Percentiles rank a stretch among this genome's conserved stretches.
phyloP scores from a whole-genome alignment of 1,139 yeast species.

The Debaryomycetaceae sp. region DNA sequence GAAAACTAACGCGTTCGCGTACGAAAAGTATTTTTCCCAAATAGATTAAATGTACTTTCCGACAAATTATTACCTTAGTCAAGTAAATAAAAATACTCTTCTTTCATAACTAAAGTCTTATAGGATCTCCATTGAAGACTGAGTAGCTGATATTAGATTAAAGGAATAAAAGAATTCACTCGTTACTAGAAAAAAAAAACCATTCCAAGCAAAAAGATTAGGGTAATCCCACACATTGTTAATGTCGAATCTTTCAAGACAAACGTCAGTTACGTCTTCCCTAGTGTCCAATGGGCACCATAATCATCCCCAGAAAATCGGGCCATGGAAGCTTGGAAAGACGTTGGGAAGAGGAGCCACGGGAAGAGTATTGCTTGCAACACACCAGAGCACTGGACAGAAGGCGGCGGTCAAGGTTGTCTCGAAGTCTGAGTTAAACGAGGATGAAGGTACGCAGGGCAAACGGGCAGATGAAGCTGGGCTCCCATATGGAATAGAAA shows the following conservation, averaged over 20 bases:
- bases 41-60: conserved; percentile 2
- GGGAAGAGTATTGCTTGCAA: conserved; percentile 73
- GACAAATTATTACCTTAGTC: conserved; percentile 1
- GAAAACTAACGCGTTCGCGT: conserved; percentile 2
- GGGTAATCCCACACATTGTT: not conserved
- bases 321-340: conserved; percentile 80
- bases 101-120: conserved; percentile 1
- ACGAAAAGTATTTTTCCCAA: conserved; percentile 1
- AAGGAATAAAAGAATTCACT: not conserved
- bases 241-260: conserved; percentile 41
- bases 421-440: conserved; percentile 54
- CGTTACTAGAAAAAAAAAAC: not conserved
- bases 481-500: conserved; percentile 75
- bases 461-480: conserved; percentile 46
- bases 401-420: conserved; percentile 82
- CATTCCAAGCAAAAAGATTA: not conserved
- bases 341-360: conserved; percentile 82
- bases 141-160: not conserved
- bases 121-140: not conserved
- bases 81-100: not conserved
- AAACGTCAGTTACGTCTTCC: conserved; percentile 38
- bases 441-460: conserved; percentile 33
- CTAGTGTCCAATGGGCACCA: conserved; percentile 27
- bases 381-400: conserved; percentile 65
- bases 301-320: conserved; percentile 50